Percentiles rank a stretch among this genome's conserved stretches.
Conservation (phyloP, 2,329 filamentous ascomycete species). For the Verticillium dahliae region DNA sequence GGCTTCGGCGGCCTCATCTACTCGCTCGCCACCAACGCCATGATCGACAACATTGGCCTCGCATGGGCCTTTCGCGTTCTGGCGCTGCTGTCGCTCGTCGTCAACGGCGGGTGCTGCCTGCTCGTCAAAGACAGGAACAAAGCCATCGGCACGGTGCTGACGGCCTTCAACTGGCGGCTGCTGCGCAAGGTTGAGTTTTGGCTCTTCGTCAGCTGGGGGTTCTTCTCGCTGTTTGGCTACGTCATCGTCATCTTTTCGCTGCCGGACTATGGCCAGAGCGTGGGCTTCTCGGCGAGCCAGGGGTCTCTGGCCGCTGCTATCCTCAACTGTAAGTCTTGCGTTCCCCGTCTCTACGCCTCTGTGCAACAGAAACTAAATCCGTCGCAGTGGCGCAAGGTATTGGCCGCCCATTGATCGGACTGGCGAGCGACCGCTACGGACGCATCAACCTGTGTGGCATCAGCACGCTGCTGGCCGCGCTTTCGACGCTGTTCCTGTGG, state of each 20-base stretch:
- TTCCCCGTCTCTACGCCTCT: slow-evolving; percentile 13
- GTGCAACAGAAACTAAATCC: background rate
- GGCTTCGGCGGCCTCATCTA: slow-evolving; percentile 71
- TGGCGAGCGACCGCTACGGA: slow-evolving; percentile 63
- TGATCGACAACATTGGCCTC: slow-evolving; percentile 58
- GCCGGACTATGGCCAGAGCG: slow-evolving; percentile 63
- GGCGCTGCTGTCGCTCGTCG: slow-evolving; percentile 55
- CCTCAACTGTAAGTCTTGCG: slow-evolving; percentile 50
- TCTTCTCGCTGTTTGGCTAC: slow-evolving; percentile 68
- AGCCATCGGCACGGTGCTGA: slow-evolving; percentile 58
- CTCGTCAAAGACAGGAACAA: slow-evolving; percentile 68
- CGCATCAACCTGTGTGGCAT: slow-evolving; percentile 65
- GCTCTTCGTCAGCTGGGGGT: slow-evolving; percentile 59
- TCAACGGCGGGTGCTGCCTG: slow-evolving; percentile 58
- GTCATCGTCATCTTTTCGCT: slow-evolving; percentile 71
- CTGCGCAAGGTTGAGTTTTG: slow-evolving; percentile 58
- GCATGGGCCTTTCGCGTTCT: slow-evolving; percentile 62
- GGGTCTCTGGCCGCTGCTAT: slow-evolving; percentile 67
- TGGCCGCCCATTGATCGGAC: slow-evolving; percentile 65
- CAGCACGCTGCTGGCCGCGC: slow-evolving; percentile 56
- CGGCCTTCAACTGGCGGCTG: slow-evolving; percentile 58
- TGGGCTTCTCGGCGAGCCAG: slow-evolving; percentile 61
- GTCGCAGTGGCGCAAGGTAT: slow-evolving; percentile 49
- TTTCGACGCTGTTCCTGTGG: slow-evolving; percentile 68
- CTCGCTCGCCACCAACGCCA: slow-evolving; percentile 59